phyloP scores from a whole-genome alignment of 2,329 filamentous ascomycete species.

The Epichloe typhina region DNA sequence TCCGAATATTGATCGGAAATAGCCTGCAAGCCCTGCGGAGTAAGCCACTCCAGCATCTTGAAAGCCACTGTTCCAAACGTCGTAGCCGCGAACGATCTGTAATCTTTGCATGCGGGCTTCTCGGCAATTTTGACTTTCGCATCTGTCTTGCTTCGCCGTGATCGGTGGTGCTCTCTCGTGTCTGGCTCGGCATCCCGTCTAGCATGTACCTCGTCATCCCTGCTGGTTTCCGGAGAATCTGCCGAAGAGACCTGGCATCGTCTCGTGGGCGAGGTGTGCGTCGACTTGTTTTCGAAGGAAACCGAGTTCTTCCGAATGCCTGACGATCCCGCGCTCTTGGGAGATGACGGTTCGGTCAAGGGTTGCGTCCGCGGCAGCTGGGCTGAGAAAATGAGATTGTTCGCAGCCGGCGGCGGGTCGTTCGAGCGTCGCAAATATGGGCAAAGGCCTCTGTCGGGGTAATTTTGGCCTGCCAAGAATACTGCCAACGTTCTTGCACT shows the following conservation, averaged over 20 bases:
- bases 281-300: not conserved
- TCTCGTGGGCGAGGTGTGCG: not conserved
- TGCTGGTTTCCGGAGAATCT: conserved; percentile 2
- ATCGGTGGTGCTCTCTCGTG: not conserved
- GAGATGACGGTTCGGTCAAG: not conserved
- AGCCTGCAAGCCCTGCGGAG: conserved; percentile 39
- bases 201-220: not conserved
- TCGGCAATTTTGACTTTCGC: conserved; percentile 29
- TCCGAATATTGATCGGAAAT: conserved; percentile 27
- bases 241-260: not conserved
- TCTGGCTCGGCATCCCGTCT: not conserved
- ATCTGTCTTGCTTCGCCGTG: not conserved
- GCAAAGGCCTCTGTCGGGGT: conserved; percentile 60
- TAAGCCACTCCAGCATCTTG: conserved; percentile 60
- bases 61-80: conserved; percentile 53
- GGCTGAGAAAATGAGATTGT: conserved; percentile 32
- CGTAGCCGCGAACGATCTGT: conserved; percentile 48
- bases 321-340: not conserved
- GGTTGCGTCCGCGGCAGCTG: conserved; percentile 9
- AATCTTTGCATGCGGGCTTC: conserved; percentile 36
- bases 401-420: conserved; percentile 30
- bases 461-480: conserved; percentile 67
- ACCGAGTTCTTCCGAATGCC: not conserved
- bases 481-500: conserved; percentile 73
- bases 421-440: conserved; percentile 31